A percentile compares a stretch with the other conserved stretches of the same genome.
phyloP scores from a whole-genome alignment of 1,284 basidiomycete species.

The Takashimella koratensis region DNA sequence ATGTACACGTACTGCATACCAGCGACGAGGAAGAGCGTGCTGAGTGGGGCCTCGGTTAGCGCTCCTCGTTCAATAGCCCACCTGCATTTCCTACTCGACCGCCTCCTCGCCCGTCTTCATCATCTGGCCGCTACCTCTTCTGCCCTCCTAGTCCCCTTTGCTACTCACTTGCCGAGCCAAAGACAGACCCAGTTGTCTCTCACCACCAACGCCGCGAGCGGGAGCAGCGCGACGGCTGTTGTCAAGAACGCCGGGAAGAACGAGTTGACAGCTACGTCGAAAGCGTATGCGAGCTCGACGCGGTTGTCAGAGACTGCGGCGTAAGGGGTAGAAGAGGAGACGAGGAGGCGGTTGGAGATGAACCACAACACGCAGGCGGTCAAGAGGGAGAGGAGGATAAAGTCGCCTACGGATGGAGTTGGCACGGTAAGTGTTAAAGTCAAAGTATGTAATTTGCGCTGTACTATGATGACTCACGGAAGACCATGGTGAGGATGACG shows the following conservation, averaged over 20 bases:
- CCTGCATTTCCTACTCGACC: no score
- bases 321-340: conserved; percentile 61
- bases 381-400: conserved; percentile 68
- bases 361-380: conserved; percentile 77
- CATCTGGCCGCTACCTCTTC: background rate
- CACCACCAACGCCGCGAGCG: conserved; percentile 74
- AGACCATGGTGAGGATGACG: conserved; percentile 72
- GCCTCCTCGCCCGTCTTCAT: no score
- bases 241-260: conserved; percentile 90
- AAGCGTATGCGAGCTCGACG: conserved; percentile 88
- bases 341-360: conserved; percentile 67
- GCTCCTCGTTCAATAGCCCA: no score
- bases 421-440: background rate
- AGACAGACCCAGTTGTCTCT: conserved; percentile 86
- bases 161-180: conserved; percentile 72
- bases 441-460: background rate
- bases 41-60: no score
- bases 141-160: background rate
- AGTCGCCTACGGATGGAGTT: conserved; percentile 55
- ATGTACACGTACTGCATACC: conserved; percentile 83
- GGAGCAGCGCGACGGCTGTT: conserved; percentile 77
- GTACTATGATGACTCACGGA: conserved; percentile 52
- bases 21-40: conserved; percentile 79
- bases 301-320: conserved; percentile 65
- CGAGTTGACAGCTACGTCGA: conserved; percentile 90